Conservation (phyloP, 306 rosid species). For the Vigna reflexopilosa region DNA sequence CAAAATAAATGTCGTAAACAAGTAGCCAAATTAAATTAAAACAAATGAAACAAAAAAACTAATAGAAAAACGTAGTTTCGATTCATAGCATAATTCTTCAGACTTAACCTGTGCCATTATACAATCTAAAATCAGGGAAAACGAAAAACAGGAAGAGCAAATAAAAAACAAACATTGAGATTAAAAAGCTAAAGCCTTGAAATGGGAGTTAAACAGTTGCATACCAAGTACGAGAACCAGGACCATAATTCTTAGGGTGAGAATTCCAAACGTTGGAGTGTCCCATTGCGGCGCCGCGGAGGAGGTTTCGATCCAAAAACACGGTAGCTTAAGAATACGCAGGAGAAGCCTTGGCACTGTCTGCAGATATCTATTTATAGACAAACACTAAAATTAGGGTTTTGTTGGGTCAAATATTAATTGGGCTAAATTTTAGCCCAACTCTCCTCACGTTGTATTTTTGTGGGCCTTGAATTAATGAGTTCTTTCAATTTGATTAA, state of each 20-base stretch:
- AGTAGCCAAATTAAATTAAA: not conserved
- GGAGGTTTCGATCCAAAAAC: not conserved
- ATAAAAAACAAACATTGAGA: not conserved
- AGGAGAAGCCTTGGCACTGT: fast-evolving
- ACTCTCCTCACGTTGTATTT: too few species aligned
- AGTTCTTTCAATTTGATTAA: not conserved
- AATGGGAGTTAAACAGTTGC: not conserved
- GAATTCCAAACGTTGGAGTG: slow-evolving; percentile 97
- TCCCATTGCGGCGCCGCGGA: slow-evolving; percentile 59
- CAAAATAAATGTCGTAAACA: not conserved
- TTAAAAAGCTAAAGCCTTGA: not conserved
- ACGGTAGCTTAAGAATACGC: slow-evolving; percentile 5
- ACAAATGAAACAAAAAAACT: not conserved
- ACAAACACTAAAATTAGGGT: slow-evolving; percentile 33
- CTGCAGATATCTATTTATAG: slow-evolving; percentile 16
- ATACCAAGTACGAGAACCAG: slow-evolving; percentile 96
- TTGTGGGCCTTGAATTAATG: not conserved
- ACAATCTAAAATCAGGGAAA: not conserved
- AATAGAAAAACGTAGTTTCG: too few species aligned
- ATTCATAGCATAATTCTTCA: not conserved
- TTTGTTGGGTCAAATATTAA: not conserved
- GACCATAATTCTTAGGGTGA: slow-evolving; percentile 95
- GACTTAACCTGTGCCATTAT: not conserved
- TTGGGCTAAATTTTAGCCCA: slow-evolving; percentile 26
- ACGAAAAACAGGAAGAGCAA: not conserved